These are phyloP conservation scores for Durotheca rogersii DNA, from an alignment of 495 filamentous ascomycete species.

Conservation along the genomic window DNA sequence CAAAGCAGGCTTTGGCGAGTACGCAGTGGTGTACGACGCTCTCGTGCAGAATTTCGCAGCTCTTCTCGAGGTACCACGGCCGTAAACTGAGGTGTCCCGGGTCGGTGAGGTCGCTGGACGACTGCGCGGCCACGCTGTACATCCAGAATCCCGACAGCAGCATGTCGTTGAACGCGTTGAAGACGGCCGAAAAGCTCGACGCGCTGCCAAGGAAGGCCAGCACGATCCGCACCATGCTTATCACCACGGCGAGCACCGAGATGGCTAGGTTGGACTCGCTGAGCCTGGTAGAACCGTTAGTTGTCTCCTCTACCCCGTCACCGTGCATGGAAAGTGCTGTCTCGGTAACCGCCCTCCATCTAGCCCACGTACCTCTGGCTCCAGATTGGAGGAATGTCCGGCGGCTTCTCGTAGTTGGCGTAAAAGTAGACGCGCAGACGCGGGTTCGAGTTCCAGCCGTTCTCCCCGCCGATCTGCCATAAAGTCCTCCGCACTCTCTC, in stretches of 20 bases:
- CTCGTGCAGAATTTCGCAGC: conserved; percentile 3
- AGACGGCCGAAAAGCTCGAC: neutral
- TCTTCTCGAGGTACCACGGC: conserved; percentile 28
- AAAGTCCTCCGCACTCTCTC: conserved; percentile 19
- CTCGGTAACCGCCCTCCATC: too few relatives aligned
- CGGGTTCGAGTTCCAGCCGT: conserved; percentile 35
- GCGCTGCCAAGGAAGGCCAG: conserved; percentile 5
- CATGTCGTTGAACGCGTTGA: conserved; percentile 17
- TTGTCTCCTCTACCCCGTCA: neutral
- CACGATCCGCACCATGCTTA: conserved; percentile 8
- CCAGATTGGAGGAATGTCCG: conserved; percentile 31
- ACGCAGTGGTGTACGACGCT: conserved; percentile 7
- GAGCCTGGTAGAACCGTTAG: conserved; percentile 10
- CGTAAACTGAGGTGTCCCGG: conserved; percentile 16
- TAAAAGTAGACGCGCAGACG: conserved; percentile 34
- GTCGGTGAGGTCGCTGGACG: conserved; percentile 21
- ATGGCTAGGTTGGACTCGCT: conserved; percentile 23
- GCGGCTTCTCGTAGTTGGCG: conserved; percentile 32
- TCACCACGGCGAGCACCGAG: conserved; percentile 10
- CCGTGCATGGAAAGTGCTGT: too few relatives aligned
- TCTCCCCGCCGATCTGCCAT: conserved; percentile 29
- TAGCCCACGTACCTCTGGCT: conserved; percentile 30
- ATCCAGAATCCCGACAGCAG: conserved; percentile 30
- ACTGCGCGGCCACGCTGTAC: conserved; percentile 23
- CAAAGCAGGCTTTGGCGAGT: conserved; percentile 25